Evolutionary conservation across 768 basidiomycete genomes (phyloP).

Genomic region (Lactifluus pinguis): DNA sequence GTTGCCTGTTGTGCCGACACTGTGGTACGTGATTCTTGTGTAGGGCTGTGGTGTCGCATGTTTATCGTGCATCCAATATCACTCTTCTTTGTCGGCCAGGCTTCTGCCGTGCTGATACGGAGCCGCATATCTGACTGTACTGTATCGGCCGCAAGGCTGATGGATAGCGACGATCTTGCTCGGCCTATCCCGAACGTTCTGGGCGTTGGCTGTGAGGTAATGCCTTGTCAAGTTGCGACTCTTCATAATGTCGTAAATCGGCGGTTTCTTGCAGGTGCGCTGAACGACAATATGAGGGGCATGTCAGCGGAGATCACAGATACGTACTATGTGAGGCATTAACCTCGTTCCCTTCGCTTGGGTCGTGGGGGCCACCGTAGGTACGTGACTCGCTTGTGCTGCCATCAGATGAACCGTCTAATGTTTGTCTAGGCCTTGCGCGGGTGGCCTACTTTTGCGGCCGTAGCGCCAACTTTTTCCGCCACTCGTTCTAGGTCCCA

Average conservation of each 20-base stretch:
- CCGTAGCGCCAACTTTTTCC: conserved; percentile 17
- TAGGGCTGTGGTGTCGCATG: background rate
- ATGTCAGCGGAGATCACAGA: conserved; percentile 58
- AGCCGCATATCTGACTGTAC: conserved; percentile 35
- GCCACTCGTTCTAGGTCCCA: conserved; percentile 16
- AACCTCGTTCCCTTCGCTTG: conserved; percentile 27
- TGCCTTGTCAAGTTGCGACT: background rate
- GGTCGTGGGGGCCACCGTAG: conserved; percentile 6
- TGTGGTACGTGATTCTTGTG: background rate
- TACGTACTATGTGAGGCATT: conserved; percentile 41
- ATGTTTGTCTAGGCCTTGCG: conserved; percentile 2
- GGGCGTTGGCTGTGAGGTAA: conserved; percentile 24
- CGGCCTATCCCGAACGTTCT: conserved; percentile 30
- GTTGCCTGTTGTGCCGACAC: background rate
- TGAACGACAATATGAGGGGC: background rate
- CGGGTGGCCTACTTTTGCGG: conserved; percentile 20
- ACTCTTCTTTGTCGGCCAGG: conserved; percentile 39
- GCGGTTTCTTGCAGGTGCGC: background rate
- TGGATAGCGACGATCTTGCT: conserved; percentile 28
- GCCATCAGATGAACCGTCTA: background rate
- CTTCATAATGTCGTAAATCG: background rate
- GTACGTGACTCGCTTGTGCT: background rate
- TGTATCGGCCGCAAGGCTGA: conserved; percentile 39
- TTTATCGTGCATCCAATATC: conserved; percentile 30
- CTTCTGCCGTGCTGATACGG: conserved; percentile 39